Evolutionary conservation across 768 basidiomycete species (phyloP).

Genomic region (Kwoniella europaea): DNA sequence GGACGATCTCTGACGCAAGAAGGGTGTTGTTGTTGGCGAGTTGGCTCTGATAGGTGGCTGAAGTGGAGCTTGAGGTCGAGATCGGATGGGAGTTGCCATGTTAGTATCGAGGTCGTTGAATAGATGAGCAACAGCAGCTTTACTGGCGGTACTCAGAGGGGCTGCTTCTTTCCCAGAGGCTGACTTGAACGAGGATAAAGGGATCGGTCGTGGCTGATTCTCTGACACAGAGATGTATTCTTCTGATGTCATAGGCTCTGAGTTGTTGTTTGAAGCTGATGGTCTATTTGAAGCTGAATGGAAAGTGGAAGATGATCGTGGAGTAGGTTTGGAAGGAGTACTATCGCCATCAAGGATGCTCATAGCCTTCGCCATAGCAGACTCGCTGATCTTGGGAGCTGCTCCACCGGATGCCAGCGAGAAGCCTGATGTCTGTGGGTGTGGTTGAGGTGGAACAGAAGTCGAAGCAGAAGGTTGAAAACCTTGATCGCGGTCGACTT

Average conservation of each 20-base stretch:
- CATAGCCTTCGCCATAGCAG: neutral
- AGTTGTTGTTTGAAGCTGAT: neutral
- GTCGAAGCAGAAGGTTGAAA: neutral
- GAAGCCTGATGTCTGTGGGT: constrained; percentile 1
- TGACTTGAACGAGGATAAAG: constrained; percentile 19
- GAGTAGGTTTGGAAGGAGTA: neutral
- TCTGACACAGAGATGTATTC: neutral
- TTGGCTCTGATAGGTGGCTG: neutral
- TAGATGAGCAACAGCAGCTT: constrained; percentile 11
- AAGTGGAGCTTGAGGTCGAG: neutral
- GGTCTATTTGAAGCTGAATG: neutral
- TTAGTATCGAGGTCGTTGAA: constrained; percentile 25
- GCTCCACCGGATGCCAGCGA: constrained; percentile 10
- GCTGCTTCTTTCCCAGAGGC: constrained; percentile 28
- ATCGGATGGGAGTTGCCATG: constrained; percentile 3
- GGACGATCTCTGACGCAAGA: neutral
- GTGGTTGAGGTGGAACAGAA: neutral
- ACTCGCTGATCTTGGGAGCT: constrained; percentile 6
- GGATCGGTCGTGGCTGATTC: neutral
- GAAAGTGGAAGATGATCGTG: neutral
- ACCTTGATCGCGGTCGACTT: neutral
- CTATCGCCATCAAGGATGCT: neutral
- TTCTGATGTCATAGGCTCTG: neutral
- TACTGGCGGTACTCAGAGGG: constrained; percentile 9
- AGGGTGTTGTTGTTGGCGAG: neutral